Evolutionary conservation across 371 early-diverging fungal species (phyloP).

Genomic region (Quaeritorhiza haematococci): DNA sequence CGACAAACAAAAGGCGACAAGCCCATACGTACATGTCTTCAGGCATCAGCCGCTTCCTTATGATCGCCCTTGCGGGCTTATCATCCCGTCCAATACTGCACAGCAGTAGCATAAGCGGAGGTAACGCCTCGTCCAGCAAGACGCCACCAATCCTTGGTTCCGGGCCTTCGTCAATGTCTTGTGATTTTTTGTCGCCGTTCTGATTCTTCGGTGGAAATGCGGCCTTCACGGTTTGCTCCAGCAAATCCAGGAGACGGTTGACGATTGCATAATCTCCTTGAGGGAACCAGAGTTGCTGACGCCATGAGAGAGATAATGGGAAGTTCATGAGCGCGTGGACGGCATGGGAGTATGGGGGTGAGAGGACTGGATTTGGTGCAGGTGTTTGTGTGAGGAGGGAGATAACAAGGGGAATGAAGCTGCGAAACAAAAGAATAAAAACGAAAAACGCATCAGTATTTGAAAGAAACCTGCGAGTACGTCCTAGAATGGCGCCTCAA

Average conservation of each 20-base stretch:
- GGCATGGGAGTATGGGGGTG: slow-evolving; percentile 70
- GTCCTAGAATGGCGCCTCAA: neutral
- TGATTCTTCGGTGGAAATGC: slow-evolving; percentile 3
- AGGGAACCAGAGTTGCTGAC: slow-evolving; percentile 40
- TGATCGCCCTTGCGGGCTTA: slow-evolving; percentile 22
- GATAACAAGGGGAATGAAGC: slow-evolving; percentile 42
- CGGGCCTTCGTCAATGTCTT: slow-evolving; percentile 6
- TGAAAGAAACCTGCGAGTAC: neutral
- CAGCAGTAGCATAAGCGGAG: slow-evolving; percentile 61
- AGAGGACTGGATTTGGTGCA: slow-evolving; percentile 47
- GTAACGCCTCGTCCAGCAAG: slow-evolving; percentile 56
- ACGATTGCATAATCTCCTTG: slow-evolving; percentile 26
- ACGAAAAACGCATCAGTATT: neutral
- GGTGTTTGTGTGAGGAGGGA: slow-evolving; percentile 38
- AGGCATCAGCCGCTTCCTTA: slow-evolving; percentile 50
- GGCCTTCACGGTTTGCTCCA: slow-evolving; percentile 36
- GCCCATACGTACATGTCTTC: slow-evolving; percentile 52
- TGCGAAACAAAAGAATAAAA: slow-evolving; percentile 8
- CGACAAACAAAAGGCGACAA: neutral
- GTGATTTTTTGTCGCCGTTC: neutral
- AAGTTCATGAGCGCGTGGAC: slow-evolving; percentile 68
- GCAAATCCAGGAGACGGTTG: slow-evolving; percentile 32
- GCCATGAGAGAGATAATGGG: slow-evolving; percentile 26
- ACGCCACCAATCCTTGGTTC: slow-evolving; percentile 25
- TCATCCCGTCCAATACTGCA: slow-evolving; percentile 48